phyloP scores from a whole-genome alignment of 2,329 filamentous ascomycete species.

The Trichoderma oligosporum region DNA sequence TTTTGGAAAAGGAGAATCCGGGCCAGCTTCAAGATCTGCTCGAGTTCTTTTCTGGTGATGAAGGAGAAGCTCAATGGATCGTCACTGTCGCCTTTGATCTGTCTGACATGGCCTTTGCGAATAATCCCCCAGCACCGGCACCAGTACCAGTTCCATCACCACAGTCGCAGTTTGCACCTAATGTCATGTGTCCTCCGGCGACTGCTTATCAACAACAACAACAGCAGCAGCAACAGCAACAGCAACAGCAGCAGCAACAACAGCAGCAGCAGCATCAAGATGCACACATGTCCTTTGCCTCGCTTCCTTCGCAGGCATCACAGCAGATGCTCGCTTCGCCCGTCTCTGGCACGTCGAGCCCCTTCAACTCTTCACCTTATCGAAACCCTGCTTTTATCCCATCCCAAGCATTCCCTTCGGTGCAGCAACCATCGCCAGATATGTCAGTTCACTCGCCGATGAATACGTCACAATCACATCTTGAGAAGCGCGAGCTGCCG shows the following conservation, averaged over 20 bases:
- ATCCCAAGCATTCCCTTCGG: slow-evolving; percentile 29
- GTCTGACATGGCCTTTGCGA: slow-evolving; percentile 45
- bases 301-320: slow-evolving; percentile 33
- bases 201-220: slow-evolving; percentile 3
- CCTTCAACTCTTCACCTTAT: slow-evolving; percentile 27
- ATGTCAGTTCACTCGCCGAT: slow-evolving; percentile 33
- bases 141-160: slow-evolving; percentile 22
- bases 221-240: neutral
- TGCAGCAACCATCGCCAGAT: slow-evolving; percentile 31
- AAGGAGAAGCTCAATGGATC: slow-evolving; percentile 54
- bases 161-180: slow-evolving; percentile 21
- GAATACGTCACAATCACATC: slow-evolving; percentile 28
- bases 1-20: slow-evolving; percentile 58
- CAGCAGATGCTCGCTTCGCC: slow-evolving; percentile 15
- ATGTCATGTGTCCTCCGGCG: slow-evolving; percentile 7
- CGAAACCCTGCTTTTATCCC: slow-evolving; percentile 22
- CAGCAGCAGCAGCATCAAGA: slow-evolving; percentile 27
- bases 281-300: slow-evolving; percentile 32
- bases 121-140: slow-evolving; percentile 6
- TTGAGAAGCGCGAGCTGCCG: slow-evolving; percentile 38
- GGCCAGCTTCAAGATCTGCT: slow-evolving; percentile 62
- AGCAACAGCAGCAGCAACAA: neutral
- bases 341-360: slow-evolving; percentile 29
- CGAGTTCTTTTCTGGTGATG: slow-evolving; percentile 59
- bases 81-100: slow-evolving; percentile 57